Evolutionary conservation across 176 grass and related monocot species (phyloP).

Genomic region (Neostapfia colusana): DNA sequence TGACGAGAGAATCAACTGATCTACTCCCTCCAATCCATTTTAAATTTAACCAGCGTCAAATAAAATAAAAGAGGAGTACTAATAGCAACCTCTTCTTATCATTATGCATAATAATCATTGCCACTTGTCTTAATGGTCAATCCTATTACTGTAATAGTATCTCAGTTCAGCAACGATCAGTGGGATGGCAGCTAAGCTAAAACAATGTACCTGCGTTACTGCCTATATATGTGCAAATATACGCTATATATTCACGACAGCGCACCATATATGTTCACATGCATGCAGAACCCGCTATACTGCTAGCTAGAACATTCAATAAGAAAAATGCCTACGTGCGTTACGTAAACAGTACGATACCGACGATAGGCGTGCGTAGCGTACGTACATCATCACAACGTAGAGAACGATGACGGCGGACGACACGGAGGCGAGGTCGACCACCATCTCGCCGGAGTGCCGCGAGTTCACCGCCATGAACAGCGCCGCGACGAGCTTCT

Average conservation of each 20-base stretch:
- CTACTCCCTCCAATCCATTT: no score
- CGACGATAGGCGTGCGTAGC: background rate
- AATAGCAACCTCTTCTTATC: background rate
- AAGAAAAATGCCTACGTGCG: background rate
- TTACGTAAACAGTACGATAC: background rate
- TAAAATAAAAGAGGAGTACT: no score
- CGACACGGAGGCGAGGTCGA: constrained; percentile 58
- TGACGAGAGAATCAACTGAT: background rate
- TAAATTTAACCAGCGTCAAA: no score
- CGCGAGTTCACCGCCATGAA: constrained; percentile 79
- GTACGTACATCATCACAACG: constrained; percentile 71
- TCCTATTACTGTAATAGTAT: background rate
- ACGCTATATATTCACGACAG: background rate
- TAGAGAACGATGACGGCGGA: constrained; percentile 61
- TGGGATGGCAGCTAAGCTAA: background rate
- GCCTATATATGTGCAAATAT: background rate
- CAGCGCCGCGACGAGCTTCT: constrained; percentile 60
- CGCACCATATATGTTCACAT: background rate
- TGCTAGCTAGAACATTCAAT: background rate
- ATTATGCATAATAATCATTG: background rate
- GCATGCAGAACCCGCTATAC: no score
- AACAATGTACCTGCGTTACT: background rate
- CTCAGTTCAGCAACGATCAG: background rate
- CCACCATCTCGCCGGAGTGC: constrained; percentile 60
- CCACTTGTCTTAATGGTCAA: background rate